Evolutionary conservation across 2,329 filamentous ascomycete genomes (phyloP), one percentile per base, ranked within the genome.

Genomic region (Colletotrichum agaves): DNA sequence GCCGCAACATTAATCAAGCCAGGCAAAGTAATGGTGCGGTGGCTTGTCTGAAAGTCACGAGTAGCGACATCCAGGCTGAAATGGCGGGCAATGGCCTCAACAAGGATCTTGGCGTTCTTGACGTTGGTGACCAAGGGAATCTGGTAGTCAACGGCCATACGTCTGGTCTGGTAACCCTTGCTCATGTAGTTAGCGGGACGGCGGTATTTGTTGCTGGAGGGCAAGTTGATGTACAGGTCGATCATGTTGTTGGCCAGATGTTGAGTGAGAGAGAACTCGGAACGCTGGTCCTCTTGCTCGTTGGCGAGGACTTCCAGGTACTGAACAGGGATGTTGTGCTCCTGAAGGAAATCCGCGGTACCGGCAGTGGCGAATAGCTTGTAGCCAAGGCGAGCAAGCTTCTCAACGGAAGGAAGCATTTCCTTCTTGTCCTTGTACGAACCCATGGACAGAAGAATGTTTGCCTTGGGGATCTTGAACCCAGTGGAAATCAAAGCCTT

Each of bases 401-500:
- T 97, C 79, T 92, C 85, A 60, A 99, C 91, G 0, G 95, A 97
- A 6, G 95, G 94, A 67, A 99, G 85, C 92, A 99, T 93, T 82
- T 99, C 96, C 77, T 94, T 87, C 87, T 99, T 99, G 79, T 99
- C 96, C 84, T 98, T 98, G 87, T 92, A 98, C 0, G 94, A 94
- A 74, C 96, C 96, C 74, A 99, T 97, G 3, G 96, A 99, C 68
- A 99, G 85, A 15, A 99, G 84, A 64, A 99, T 92, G 80, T 98
- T 98, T 82, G 93, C 93, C 83, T 97, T 97, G 21, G 96, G 96
- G 46, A 99, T 88, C 80, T 92, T 94, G 87, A 99, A 99, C 50
- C 96, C 96, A 60, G 96, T 98, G 1, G 96, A 97, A 72, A 99
- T 89, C 63, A 99, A 84, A 60, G 93, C 96, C 84, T 99, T 99